These are phyloP conservation scores for Verticillium dahliae DNA, from an alignment of 2,329 filamentous ascomycete species.

Conservation along the genomic window DNA sequence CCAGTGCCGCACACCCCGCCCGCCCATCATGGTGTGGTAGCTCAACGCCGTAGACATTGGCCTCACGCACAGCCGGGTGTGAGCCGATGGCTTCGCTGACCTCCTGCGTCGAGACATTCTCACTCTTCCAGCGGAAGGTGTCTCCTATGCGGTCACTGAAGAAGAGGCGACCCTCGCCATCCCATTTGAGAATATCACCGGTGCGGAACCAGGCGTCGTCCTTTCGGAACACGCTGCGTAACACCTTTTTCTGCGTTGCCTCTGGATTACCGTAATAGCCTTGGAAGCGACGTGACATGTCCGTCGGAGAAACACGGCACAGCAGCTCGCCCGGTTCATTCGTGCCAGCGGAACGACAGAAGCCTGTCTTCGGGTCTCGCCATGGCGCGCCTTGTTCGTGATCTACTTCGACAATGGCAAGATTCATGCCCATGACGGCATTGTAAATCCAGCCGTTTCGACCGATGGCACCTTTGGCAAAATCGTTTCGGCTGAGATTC, in stretches of 20 bases:
- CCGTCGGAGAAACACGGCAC: slow-evolving; percentile 58
- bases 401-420: slow-evolving; percentile 64
- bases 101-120: slow-evolving; percentile 78
- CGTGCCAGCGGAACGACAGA: slow-evolving; percentile 52
- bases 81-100: slow-evolving; percentile 68
- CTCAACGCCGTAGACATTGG: slow-evolving; percentile 79
- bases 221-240: slow-evolving; percentile 64
- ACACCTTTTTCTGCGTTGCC: slow-evolving; percentile 67
- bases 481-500: slow-evolving; percentile 69
- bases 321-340: slow-evolving; percentile 72
- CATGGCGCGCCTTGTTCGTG: slow-evolving; percentile 60
- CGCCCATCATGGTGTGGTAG: slow-evolving; percentile 77
- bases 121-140: slow-evolving; percentile 75
- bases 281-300: slow-evolving; percentile 63
- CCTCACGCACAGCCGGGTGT: slow-evolving; percentile 63
- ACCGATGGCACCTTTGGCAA: slow-evolving; percentile 71
- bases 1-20: slow-evolving; percentile 72
- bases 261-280: slow-evolving; percentile 73
- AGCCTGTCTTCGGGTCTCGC: slow-evolving; percentile 62
- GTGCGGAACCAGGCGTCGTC: slow-evolving; percentile 80
- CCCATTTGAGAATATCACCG: slow-evolving; percentile 73
- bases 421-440: slow-evolving; percentile 40
- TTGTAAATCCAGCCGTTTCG: slow-evolving; percentile 58
- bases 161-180: slow-evolving; percentile 63
- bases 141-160: slow-evolving; percentile 79